Conservation (phyloP, 208 protist species). For the Trypanosoma scelopori region DNA sequence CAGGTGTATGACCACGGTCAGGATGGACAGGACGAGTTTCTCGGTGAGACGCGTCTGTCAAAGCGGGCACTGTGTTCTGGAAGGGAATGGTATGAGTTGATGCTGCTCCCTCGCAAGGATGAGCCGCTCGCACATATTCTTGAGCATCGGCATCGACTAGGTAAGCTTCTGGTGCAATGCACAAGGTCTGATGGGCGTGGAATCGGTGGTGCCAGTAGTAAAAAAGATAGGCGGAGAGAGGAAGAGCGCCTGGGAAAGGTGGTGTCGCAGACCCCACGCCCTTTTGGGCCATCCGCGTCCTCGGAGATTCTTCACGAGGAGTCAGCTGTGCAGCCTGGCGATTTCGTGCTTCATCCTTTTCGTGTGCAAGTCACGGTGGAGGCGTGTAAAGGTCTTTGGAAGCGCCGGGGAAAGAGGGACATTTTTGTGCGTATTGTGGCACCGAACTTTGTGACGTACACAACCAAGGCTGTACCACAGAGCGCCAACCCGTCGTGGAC, state of each 20-base stretch:
- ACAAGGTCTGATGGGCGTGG: not conserved
- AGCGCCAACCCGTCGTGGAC: constrained; percentile 3
- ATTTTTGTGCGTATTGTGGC: constrained; percentile 19
- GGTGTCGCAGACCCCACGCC: not conserved
- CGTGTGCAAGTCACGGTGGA: constrained; percentile 16
- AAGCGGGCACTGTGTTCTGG: constrained; percentile 12
- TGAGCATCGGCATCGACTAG: constrained; percentile 21
- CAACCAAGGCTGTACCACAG: constrained; percentile 4
- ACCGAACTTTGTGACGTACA: constrained; percentile 2
- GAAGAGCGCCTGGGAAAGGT: not conserved
- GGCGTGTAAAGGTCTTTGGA: constrained; percentile 10
- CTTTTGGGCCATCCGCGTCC: not conserved
- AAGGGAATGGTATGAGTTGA: constrained; percentile 28
- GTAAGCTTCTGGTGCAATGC: constrained; percentile 28
- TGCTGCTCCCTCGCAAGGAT: constrained; percentile 11
- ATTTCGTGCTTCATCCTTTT: constrained; percentile 9
- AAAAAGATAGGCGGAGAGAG: not conserved
- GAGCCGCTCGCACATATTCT: constrained; percentile 24
- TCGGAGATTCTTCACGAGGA: constrained; percentile 21
- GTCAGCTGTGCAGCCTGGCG: not conserved
- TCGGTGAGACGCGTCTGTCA: constrained; percentile 33
- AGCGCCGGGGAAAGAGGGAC: not conserved
- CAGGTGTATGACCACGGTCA: constrained; percentile 15
- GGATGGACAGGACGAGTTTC: constrained; percentile 27
- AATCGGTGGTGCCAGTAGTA: not conserved